Percentiles rank a stretch among this genome's conserved stretches.
Evolutionary conservation across 441 rosid genomes (phyloP).

Genomic region (Corymbia citriodora): DNA sequence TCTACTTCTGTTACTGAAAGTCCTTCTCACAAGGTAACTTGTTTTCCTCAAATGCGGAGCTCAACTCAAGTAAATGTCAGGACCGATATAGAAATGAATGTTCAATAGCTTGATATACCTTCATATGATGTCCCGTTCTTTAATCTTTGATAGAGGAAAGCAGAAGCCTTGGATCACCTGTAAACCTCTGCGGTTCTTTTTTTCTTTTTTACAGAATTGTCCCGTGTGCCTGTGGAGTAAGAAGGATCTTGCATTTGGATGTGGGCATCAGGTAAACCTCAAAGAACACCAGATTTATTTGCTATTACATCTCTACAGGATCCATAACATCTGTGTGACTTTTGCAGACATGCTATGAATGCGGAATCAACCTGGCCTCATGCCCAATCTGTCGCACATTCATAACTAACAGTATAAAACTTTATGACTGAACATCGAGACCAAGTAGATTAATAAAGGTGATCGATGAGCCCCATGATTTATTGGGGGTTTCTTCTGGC

Average conservation of each 20-base stretch:
- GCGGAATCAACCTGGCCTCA: conserved; percentile 21
- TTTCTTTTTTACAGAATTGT: neutral
- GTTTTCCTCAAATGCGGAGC: neutral
- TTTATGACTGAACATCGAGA: conserved; percentile 11
- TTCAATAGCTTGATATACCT: neutral
- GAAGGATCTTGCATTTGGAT: conserved; percentile 4
- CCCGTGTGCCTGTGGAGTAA: conserved; percentile 2
- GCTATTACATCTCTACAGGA: neutral
- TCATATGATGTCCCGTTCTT: neutral
- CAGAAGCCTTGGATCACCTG: neutral
- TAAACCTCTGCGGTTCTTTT: neutral
- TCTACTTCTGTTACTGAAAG: neutral
- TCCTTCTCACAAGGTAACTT: conserved; percentile 4
- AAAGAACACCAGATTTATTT: neutral
- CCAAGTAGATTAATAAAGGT: neutral
- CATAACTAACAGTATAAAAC: conserved; percentile 21
- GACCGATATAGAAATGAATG: neutral
- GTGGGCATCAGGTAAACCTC: conserved; percentile 9
- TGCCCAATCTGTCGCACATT: conserved; percentile 28
- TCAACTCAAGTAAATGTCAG: neutral
- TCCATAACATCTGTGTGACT: neutral
- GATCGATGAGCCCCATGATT: neutral
- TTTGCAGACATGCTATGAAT: conserved; percentile 35
- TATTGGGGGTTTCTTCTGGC: neutral
- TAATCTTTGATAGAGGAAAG: neutral